A percentile compares a stretch with the other conserved stretches of the same genome.
Evolutionary conservation across 2,329 filamentous ascomycete genomes (phyloP).

Genomic region (Fusarium longipes): DNA sequence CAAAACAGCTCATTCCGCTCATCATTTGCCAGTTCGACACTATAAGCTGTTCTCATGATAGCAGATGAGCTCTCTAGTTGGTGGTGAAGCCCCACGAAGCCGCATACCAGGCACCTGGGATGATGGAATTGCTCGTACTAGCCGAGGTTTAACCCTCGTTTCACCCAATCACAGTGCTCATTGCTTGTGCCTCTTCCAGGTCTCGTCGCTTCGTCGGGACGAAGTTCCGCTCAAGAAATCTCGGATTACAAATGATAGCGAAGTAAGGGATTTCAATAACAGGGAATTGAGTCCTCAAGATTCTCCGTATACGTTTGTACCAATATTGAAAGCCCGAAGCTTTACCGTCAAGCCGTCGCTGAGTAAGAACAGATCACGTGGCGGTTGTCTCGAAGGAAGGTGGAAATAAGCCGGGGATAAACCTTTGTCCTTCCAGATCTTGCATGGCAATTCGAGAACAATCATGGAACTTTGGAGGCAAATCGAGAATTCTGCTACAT

Average conservation of each 20-base stretch:
- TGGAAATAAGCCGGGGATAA: neutral
- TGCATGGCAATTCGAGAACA: neutral
- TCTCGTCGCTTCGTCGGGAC: slow-evolving; percentile 37
- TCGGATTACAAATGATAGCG: neutral
- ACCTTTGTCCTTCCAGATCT: neutral
- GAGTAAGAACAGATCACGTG: neutral
- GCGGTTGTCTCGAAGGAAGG: accelerated
- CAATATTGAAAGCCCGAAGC: neutral
- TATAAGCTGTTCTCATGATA: slow-evolving; percentile 38
- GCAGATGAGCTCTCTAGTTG: slow-evolving; percentile 24
- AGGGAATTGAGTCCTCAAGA: neutral
- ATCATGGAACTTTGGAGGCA: slow-evolving; percentile 8
- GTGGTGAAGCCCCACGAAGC: slow-evolving; percentile 40
- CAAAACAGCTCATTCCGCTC: slow-evolving; percentile 1
- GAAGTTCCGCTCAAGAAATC: slow-evolving; percentile 28
- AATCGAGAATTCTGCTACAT: neutral
- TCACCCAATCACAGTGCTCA: slow-evolving; percentile 15
- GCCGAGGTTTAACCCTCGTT: slow-evolving; percentile 13
- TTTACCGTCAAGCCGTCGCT: too few species aligned
- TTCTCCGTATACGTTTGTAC: neutral
- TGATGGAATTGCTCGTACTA: neutral
- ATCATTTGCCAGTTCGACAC: slow-evolving; percentile 27
- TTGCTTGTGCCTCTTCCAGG: neutral
- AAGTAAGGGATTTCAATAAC: slow-evolving; percentile 4
- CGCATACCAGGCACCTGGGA: slow-evolving; percentile 20